Base-by-base conservation (phyloP, 345 rosid genomes). In the Lumnitzera littorea region DNA sequence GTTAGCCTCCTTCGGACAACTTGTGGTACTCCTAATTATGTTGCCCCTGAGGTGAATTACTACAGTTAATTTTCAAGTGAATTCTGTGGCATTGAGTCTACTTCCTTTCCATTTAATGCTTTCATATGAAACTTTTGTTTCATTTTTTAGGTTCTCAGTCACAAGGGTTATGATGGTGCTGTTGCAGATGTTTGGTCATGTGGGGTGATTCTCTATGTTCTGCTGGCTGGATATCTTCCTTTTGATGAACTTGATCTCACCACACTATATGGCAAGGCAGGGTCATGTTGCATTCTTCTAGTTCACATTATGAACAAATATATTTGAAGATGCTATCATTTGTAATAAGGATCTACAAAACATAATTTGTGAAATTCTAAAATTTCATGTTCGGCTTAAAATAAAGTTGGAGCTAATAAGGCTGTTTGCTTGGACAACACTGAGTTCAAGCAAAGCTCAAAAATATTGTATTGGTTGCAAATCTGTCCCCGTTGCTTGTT, bases 141-240 rank as follows among this genome's bases (percentile, higher is more conserved):
- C 57, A 56, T 64, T 20, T 46, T 72, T 53, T 55, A 92, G 98
- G 98, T 92, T 76, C 94, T 92, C 55, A 69, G 94, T 77, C 98
- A 89, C 80, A 92, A 89, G 76, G 98, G 98, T 51, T 92, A 92
- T 63, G 79, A 89, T 68, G 96, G 96, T 75, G 90, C 96, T 11
- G 83, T 80, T 29, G 98, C 98, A 51, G 98, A 92, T 81, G 85
- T 87, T 65, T 92, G 98, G 96, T 92, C 98, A 15, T 92, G 96
- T 66, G 98, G 98, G 53, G 84, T 92, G 50, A 87, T 92, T 78
- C 96, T 92, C 31, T 89, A 85, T 81, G 98, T 92, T 70, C 71
- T 92, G 75, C 78, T 92, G 83, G 96, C 97, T 46, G 97, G 98
- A 68, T 89, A 84, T 80, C 96, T 92, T 74, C 98, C 98, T 43